phyloP scores from a whole-genome alignment of 1,139 yeast genomes.

The Taphrina flavorubra region DNA sequence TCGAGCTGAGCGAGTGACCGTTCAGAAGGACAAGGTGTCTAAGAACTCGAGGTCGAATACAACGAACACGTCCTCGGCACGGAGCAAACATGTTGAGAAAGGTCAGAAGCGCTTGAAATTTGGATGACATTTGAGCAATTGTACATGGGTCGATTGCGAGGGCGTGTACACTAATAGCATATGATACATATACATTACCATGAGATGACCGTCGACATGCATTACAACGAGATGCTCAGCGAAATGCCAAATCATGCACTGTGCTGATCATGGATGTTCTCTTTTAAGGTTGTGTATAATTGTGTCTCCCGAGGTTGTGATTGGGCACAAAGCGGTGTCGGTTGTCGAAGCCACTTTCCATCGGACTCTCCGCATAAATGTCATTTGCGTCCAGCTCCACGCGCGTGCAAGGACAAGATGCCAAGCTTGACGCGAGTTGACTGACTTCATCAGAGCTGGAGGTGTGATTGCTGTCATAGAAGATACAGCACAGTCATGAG shows the following conservation, averaged over 20 bases:
- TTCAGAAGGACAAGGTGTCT: background rate
- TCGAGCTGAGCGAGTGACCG: conserved; percentile 1
- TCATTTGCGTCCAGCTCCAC: background rate
- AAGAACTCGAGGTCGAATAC: background rate
- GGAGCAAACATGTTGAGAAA: conserved; percentile 11
- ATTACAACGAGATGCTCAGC: too few relatives aligned
- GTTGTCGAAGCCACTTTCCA: background rate
- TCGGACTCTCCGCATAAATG: background rate
- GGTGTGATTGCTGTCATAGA: background rate
- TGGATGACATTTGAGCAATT: background rate
- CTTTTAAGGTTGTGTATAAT: too few relatives aligned
- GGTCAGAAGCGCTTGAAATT: conserved; percentile 28
- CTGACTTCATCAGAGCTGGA: background rate
- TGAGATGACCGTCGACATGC: too few relatives aligned
- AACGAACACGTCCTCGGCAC: background rate
- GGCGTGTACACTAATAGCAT: background rate
- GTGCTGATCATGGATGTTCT: too few relatives aligned
- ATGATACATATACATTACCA: too few relatives aligned
- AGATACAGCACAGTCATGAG: conserved; percentile 7
- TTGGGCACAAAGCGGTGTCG: too few relatives aligned
- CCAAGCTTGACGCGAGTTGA: too few relatives aligned
- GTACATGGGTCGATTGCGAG: background rate
- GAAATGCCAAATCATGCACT: too few relatives aligned
- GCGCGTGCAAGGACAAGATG: too few relatives aligned
- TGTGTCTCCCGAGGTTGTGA: too few relatives aligned